Base-by-base conservation (phyloP, 2,329 filamentous ascomycete genomes). In the Exophiala aquamarina region DNA sequence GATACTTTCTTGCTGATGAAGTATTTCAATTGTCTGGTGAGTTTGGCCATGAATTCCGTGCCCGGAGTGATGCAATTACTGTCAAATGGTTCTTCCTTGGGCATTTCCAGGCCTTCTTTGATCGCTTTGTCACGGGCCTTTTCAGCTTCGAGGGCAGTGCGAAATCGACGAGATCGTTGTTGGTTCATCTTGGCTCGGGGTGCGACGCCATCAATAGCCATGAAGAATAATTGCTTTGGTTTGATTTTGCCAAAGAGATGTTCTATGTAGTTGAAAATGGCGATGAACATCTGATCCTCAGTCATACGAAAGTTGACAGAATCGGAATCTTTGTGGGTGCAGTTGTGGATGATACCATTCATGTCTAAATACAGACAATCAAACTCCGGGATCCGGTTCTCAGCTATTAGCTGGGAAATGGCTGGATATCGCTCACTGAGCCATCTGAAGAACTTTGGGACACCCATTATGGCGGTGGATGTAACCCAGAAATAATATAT, bases 291-390 rank as follows among this genome's bases (percentile, higher is more conserved):
- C 70, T 96, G 89, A 68, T 98, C 92, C 68, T 98, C 94, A 47
- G 86, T 92, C 71, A 97, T 84, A 45, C 93, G 89, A 63, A 94
- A 94, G 1, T 89, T 89, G 3, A 90, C 83, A 65, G 92, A 91
- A 64, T 94, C 91, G 18, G 89, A 86, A 71, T 98, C 92, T 64
- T 93, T 95, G 73, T 98, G 93, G 47, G 93, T 98, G 70, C 93
- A 98, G 70, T 98, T 98, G 71, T 98, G 92, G 63, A 98, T 98
- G 68, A 98, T 98, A 59, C 93, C 93, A 71, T 98, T 98, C 93
- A 98, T 98, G 64, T 74, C 72, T 34, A 73, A 63, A 59, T 98
- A 98, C 53, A 98, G 83, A 70, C 89, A 93, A 71, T 98, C 93
- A 72, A 98, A 98, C 71, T 98, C 94, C 56, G 93, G 93, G 70